These are phyloP conservation scores for Calonectria leucothoes DNA, from an alignment of 2,329 filamentous ascomycete species.

Conservation along the genomic window DNA sequence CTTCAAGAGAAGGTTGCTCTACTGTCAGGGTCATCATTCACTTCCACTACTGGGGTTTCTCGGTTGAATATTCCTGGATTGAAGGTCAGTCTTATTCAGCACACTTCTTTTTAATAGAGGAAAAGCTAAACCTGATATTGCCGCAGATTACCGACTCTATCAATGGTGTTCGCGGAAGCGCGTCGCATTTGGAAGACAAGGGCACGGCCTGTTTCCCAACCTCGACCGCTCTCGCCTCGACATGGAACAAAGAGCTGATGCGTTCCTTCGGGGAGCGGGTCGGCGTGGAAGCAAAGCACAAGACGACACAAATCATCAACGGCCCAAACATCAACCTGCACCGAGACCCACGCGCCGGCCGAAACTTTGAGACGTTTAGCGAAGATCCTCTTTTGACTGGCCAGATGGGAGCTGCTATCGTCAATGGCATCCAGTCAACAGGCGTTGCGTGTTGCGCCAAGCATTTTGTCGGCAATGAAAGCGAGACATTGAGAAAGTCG, in stretches of 20 bases:
- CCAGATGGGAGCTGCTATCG: conserved; percentile 23
- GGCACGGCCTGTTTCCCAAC: background rate
- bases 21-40: background rate
- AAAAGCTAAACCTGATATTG: background rate
- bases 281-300: conserved; percentile 22
- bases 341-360: conserved; percentile 26
- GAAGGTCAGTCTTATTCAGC: background rate
- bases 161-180: conserved; percentile 1
- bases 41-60: background rate
- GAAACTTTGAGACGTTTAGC: conserved; percentile 34
- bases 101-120: too few species aligned
- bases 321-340: conserved; percentile 30
- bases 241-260: conserved; percentile 24
- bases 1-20: background rate
- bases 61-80: background rate
- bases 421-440: conserved; percentile 21
- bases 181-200: background rate
- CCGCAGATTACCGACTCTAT: background rate
- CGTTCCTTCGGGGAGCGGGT: conserved; percentile 10
- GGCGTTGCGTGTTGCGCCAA: conserved; percentile 23
- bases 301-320: conserved; percentile 19
- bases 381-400: conserved; percentile 29
- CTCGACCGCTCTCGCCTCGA: background rate
- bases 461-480: conserved; percentile 31
- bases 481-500: conserved; percentile 21